Evolutionary conservation across 768 basidiomycete species (phyloP), one percentile per base, ranked within the genome.

Genomic region (Leccinum ochraceum): DNA sequence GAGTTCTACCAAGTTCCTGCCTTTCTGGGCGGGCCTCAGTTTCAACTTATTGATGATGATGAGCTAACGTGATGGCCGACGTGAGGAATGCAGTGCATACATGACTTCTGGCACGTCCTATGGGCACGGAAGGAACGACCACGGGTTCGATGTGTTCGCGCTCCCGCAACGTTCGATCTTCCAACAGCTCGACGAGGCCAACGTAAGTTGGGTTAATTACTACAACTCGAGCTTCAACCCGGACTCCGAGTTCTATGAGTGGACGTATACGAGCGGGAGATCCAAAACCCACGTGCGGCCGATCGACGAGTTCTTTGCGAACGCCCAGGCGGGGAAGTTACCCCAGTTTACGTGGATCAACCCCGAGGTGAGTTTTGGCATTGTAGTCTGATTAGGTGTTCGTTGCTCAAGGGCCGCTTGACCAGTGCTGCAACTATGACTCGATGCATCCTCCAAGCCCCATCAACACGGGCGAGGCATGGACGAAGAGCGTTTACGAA

Each of bases 181-280:
- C 17, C 69, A 69, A 34, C 69, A 70, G 17, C 65, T 70, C 51
- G 69, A 70, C 26, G 69, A 70, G 24, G 56, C 62, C 24, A 69
- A 71, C 16, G 37, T 70, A 6, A 71, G 61, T 2, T 70, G 69
- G 69, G 39, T 17, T 22, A 70, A 70, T 32, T 71, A 71, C 37
- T 70, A 71, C 44, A 70, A 70, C 57, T 70, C 69, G 1, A 70
- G 69, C 42, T 70, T 70, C 61, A 64, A 67, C 37, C 69, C 69
- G 3, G 69, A 70, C 3, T 48, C 69, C n/a, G 57, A 62, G 3
- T 71, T 70, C 14, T 70, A 70, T 20, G 9, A 10, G 9, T 70
- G 69, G 69, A 70, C 69, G 1, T 10, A 57, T 10, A 54, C 54
- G 4, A 67, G 58, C 7, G 69, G 69, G 17, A 57, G 65, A 20